Conservation (phyloP, 768 basidiomycete species). For the Asterophora lycoperdoides region DNA sequence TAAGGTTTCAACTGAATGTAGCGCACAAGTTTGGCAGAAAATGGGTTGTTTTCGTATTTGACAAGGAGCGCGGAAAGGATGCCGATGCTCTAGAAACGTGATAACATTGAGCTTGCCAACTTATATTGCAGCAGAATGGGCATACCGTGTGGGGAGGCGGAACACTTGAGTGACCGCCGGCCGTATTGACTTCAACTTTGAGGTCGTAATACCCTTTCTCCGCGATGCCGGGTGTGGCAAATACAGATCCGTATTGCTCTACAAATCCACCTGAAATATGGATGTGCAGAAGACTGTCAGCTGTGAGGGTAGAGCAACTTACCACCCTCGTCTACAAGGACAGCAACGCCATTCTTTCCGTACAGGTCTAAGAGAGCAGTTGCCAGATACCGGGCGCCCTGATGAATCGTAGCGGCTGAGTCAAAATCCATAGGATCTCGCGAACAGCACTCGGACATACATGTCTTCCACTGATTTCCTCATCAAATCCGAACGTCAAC, state of each 20-base stretch:
- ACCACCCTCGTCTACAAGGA: conserved; percentile 90
- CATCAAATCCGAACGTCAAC: conserved; percentile 71
- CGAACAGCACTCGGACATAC: conserved; percentile 22
- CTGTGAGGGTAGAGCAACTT: conserved; percentile 13
- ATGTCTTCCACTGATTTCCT: conserved; percentile 55
- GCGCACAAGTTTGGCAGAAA: conserved; percentile 44
- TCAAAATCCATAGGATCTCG: not conserved
- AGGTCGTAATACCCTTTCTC: conserved; percentile 74
- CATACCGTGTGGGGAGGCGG: conserved; percentile 77
- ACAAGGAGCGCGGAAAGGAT: conserved; percentile 70
- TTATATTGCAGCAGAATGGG: not conserved
- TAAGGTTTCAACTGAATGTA: not conserved
- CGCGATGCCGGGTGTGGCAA: conserved; percentile 61
- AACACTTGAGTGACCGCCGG: conserved; percentile 84
- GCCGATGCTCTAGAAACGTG: conserved; percentile 62
- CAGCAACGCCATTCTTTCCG: conserved; percentile 66
- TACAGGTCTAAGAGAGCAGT: conserved; percentile 37
- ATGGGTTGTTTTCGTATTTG: conserved; percentile 65
- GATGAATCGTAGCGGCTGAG: not conserved
- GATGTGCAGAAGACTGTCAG: not conserved
- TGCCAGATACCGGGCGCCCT: not conserved
- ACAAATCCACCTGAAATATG: conserved; percentile 39
- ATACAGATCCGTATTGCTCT: conserved; percentile 46
- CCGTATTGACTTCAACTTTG: conserved; percentile 56
- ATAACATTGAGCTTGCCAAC: not conserved